Evolutionary conservation across 805 yeast species (phyloP).

Genomic region (Sungouiella blattae): DNA sequence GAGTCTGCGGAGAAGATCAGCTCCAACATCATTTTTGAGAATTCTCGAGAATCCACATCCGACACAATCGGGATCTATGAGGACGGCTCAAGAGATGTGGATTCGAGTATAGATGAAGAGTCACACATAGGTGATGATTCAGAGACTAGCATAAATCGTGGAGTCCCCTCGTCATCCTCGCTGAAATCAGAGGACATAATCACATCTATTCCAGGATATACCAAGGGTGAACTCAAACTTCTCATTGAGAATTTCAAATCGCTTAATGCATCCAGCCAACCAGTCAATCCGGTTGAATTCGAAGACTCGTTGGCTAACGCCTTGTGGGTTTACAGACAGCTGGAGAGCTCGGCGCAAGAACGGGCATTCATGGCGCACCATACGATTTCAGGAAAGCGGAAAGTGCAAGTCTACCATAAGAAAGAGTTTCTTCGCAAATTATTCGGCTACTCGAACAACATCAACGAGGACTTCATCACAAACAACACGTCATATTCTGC

Average conservation of each 20-base stretch:
- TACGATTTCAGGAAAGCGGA: slow-evolving; percentile 33
- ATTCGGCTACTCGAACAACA: slow-evolving; percentile 36
- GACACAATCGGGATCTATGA: slow-evolving; percentile 8
- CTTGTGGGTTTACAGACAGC: slow-evolving; percentile 27
- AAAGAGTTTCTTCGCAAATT: slow-evolving; percentile 35
- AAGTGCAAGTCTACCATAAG: slow-evolving; percentile 38
- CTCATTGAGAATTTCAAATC: slow-evolving; percentile 17
- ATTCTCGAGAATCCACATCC: slow-evolving; percentile 21
- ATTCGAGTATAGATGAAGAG: slow-evolving; percentile 5
- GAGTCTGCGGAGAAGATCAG: slow-evolving; percentile 41
- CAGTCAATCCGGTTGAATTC: slow-evolving; percentile 3
- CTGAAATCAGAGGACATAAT: slow-evolving; percentile 12
- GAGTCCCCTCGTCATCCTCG: not conserved
- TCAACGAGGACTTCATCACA: slow-evolving; percentile 39
- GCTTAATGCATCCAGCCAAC: slow-evolving; percentile 6
- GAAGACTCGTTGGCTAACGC: slow-evolving; percentile 23
- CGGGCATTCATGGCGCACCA: slow-evolving; percentile 30
- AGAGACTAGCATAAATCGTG: slow-evolving; percentile 5
- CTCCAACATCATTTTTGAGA: slow-evolving; percentile 33
- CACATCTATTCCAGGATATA: slow-evolving; percentile 37
- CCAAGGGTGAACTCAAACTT: slow-evolving; percentile 32
- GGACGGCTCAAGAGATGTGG: slow-evolving; percentile 6
- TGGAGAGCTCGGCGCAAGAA: slow-evolving; percentile 31
- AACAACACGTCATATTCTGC: slow-evolving; percentile 39
- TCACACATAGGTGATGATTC: slow-evolving; percentile 5